A percentile compares a stretch with the other conserved stretches of the same genome.
Evolutionary conservation across 2,329 filamentous ascomycete species (phyloP).

Genomic region (Stagonosporopsis vannaccii): DNA sequence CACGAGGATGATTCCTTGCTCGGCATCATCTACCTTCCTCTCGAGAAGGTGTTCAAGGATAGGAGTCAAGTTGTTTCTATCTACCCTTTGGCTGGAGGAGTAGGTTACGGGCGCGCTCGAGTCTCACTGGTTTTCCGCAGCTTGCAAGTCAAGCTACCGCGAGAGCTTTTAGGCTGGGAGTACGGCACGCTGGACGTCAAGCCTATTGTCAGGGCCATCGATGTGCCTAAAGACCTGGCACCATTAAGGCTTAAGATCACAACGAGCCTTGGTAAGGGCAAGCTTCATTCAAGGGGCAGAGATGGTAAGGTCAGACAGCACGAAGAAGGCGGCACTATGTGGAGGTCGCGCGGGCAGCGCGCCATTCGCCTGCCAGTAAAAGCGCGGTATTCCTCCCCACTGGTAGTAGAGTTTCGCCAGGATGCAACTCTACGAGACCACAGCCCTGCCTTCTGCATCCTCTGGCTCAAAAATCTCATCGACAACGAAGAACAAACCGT

Average conservation of each 20-base stretch:
- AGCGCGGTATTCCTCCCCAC: slow-evolving; percentile 65
- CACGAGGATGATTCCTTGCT: slow-evolving; percentile 74
- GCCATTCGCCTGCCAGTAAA: slow-evolving; percentile 64
- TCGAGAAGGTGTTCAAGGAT: slow-evolving; percentile 67
- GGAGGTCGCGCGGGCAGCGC: slow-evolving; percentile 59
- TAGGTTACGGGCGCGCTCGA: slow-evolving; percentile 73
- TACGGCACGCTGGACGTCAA: slow-evolving; percentile 73
- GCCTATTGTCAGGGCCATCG: slow-evolving; percentile 58
- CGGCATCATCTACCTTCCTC: slow-evolving; percentile 73
- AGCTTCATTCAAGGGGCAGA: slow-evolving; percentile 59
- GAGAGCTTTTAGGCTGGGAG: slow-evolving; percentile 70
- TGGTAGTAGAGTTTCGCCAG: slow-evolving; percentile 67
- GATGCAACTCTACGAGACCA: slow-evolving; percentile 62
- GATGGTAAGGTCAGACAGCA: slow-evolving; percentile 39
- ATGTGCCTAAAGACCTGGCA: slow-evolving; percentile 59
- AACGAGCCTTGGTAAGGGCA: slow-evolving; percentile 64
- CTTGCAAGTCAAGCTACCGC: slow-evolving; percentile 67
- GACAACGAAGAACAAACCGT: slow-evolving; percentile 71
- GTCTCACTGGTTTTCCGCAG: slow-evolving; percentile 78
- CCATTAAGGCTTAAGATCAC: slow-evolving; percentile 66
- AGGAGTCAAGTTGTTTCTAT: slow-evolving; percentile 70
- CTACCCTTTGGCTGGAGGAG: slow-evolving; percentile 73
- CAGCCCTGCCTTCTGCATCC: slow-evolving; percentile 67
- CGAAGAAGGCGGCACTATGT: slow-evolving; percentile 53
- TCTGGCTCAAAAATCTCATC: slow-evolving; percentile 73